Evolutionary conservation across 2,329 filamentous ascomycete genomes (phyloP).

Genomic region (Tolypocladium amazonense): DNA sequence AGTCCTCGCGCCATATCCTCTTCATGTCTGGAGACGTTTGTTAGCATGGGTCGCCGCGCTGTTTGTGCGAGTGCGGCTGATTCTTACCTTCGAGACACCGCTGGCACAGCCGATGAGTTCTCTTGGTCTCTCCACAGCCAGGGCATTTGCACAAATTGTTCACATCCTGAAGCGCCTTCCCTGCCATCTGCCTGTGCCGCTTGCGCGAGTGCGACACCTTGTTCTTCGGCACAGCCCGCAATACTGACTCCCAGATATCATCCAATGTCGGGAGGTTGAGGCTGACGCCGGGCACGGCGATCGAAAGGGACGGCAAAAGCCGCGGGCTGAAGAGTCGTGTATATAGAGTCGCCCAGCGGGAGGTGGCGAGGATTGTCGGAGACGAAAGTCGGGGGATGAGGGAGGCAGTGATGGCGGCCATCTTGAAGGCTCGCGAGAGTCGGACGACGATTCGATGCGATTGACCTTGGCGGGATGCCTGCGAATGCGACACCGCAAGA

Average conservation of each 20-base stretch:
- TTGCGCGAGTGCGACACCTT: conserved; percentile 97
- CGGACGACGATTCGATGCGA: background rate
- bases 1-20: conserved; percentile 30
- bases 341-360: conserved; percentile 32
- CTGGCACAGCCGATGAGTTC: conserved; percentile 79
- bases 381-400: conserved; percentile 46
- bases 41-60: background rate
- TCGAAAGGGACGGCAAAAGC: conserved; percentile 41
- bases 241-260: conserved; percentile 84
- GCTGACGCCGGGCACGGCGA: conserved; percentile 51
- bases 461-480: background rate
- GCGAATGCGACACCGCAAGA: background rate
- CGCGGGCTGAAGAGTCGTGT: conserved; percentile 34
- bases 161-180: conserved; percentile 88
- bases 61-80: background rate
- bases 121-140: conserved; percentile 77
- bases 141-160: conserved; percentile 81
- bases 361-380: conserved; percentile 26
- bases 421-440: conserved; percentile 10
- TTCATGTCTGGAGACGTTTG: conserved; percentile 29
- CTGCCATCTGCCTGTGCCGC: conserved; percentile 85
- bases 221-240: conserved; percentile 94
- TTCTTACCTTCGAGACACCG: conserved; percentile 72
- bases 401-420: conserved; percentile 33
- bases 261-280: conserved; percentile 47